Conservation (phyloP, 2,329 filamentous ascomycete species). For the Bipolaris zeicola region DNA sequence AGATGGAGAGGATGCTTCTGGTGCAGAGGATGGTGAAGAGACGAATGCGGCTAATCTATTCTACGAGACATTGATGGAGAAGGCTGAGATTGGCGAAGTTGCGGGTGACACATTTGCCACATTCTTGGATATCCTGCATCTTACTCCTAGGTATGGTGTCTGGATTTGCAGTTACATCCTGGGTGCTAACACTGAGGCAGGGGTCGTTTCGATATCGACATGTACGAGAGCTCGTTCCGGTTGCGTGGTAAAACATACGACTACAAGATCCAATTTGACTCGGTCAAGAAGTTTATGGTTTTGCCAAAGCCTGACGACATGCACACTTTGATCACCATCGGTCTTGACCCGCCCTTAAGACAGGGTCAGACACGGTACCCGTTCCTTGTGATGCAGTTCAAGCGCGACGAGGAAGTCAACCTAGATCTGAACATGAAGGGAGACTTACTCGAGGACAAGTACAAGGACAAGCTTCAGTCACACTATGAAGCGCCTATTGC, state of each 20-base stretch:
- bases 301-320: slow-evolving; percentile 98
- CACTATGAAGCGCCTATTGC: slow-evolving; percentile 90
- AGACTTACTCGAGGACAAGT: slow-evolving; percentile 80
- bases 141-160: slow-evolving; percentile 77
- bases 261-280: slow-evolving; percentile 99
- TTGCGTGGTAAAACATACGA: slow-evolving; percentile 99
- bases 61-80: slow-evolving; percentile 96
- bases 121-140: slow-evolving; percentile 94
- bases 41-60: slow-evolving; percentile 97
- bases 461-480: slow-evolving; percentile 84
- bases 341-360: slow-evolving; percentile 89
- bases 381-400: slow-evolving; percentile 99
- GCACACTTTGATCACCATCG: slow-evolving; percentile 92
- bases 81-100: slow-evolving; percentile 98
- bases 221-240: slow-evolving; percentile 98
- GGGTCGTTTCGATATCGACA: slow-evolving; percentile 99
- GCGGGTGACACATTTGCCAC: slow-evolving; percentile 98
- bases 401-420: slow-evolving; percentile 95
- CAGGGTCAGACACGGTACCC: slow-evolving; percentile 98
- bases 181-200: slow-evolving; percentile 56
- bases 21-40: slow-evolving; percentile 71
- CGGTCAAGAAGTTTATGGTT: slow-evolving; percentile 98
- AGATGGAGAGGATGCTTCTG: slow-evolving; percentile 66
- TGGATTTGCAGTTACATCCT: slow-evolving; percentile 17
- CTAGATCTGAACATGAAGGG: slow-evolving; percentile 96